phyloP scores from a whole-genome alignment of 495 filamentous ascomycete genomes.

The Aspergillus avenaceus region DNA sequence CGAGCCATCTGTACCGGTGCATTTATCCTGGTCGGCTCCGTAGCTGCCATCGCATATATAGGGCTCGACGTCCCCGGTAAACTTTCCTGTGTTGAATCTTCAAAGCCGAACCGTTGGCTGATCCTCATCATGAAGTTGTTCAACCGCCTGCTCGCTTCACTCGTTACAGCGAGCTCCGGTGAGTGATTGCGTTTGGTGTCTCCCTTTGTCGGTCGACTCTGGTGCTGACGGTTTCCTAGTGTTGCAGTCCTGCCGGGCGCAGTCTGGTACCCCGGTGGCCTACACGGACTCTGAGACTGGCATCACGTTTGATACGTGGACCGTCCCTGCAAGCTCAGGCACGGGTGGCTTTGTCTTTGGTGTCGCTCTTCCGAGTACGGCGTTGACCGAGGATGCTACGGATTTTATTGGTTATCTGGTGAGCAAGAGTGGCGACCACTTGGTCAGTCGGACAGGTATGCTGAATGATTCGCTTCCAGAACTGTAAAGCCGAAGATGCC shows the following conservation, averaged over 20 bases:
- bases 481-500: slow-evolving; percentile 5
- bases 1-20: background rate
- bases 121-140: slow-evolving; percentile 1
- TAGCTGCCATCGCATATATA: slow-evolving; percentile 1
- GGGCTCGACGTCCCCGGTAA: background rate
- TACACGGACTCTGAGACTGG: slow-evolving; percentile 15
- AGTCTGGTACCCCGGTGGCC: background rate
- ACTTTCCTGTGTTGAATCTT: background rate
- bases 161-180: slow-evolving; percentile 3
- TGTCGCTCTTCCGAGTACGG: slow-evolving; percentile 10
- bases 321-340: slow-evolving; percentile 1
- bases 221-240: slow-evolving; percentile 1
- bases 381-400: slow-evolving; percentile 7
- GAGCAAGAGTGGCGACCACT: background rate
- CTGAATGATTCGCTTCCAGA: background rate
- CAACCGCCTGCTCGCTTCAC: slow-evolving; percentile 1
- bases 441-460: background rate
- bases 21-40: background rate
- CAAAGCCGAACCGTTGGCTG: background rate
- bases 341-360: slow-evolving; percentile 11
- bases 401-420: slow-evolving; percentile 19
- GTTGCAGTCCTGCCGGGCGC: slow-evolving; percentile 5
- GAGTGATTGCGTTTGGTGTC: background rate
- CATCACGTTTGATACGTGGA: slow-evolving; percentile 18
- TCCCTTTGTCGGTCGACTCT: background rate